phyloP scores from a whole-genome alignment of 1,284 basidiomycete species.

The Inonotus hispidus region DNA sequence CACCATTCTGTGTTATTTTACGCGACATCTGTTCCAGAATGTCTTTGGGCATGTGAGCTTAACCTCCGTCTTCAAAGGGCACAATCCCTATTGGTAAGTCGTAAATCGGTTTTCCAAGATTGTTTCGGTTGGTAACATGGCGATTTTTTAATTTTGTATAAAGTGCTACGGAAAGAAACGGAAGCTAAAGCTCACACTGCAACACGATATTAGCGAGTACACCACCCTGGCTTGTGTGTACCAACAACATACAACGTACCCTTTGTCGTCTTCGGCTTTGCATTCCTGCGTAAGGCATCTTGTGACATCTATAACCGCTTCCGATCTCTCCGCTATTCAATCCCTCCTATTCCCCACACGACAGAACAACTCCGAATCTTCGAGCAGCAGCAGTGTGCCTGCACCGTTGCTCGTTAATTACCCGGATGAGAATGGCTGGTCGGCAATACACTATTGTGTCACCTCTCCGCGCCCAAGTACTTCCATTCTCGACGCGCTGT shows the following conservation, averaged over 20 bases:
- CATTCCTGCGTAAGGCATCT: slow-evolving; percentile 40
- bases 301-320: slow-evolving; percentile 44
- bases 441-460: slow-evolving; percentile 63
- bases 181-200: slow-evolving; percentile 15
- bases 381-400: slow-evolving; percentile 13
- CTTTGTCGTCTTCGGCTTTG: slow-evolving; percentile 34
- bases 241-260: slow-evolving; percentile 21
- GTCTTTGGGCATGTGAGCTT: slow-evolving; percentile 65
- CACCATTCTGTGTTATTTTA: slow-evolving; percentile 66
- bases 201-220: slow-evolving; percentile 20
- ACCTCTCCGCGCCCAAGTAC: slow-evolving; percentile 49
- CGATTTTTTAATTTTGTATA: not conserved
- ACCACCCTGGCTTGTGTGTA: slow-evolving; percentile 20
- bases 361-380: slow-evolving; percentile 25
- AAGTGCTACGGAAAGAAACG: slow-evolving; percentile 13
- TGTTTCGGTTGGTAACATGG: not conserved
- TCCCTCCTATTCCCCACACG: slow-evolving; percentile 48
- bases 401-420: slow-evolving; percentile 39
- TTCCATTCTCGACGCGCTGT: slow-evolving; percentile 59
- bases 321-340: slow-evolving; percentile 46
- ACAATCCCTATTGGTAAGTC: slow-evolving; percentile 47
- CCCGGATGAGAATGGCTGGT: slow-evolving; percentile 62
- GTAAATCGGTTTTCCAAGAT: not conserved
- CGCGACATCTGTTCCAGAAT: slow-evolving; percentile 50
- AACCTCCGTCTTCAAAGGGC: slow-evolving; percentile 53